Conservation (phyloP, 2,329 filamentous ascomycete species). For the Beauveria asiatica region DNA sequence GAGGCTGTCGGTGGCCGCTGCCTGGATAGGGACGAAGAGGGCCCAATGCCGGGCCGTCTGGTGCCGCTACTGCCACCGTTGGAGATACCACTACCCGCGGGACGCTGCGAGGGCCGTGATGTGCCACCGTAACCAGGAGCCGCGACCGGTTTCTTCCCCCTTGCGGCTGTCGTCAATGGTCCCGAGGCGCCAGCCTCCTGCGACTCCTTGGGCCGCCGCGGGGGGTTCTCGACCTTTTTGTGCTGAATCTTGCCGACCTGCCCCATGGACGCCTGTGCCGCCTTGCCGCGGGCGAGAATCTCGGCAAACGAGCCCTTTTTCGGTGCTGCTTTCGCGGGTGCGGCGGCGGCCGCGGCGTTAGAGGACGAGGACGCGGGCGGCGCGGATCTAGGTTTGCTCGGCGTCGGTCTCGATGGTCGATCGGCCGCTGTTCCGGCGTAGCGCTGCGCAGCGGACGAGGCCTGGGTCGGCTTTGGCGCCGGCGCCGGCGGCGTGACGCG, state of each 20-base stretch:
- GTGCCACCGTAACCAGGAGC: slow-evolving; percentile 25
- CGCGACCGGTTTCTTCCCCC: slow-evolving; percentile 2
- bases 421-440: slow-evolving; percentile 2
- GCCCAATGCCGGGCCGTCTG: slow-evolving; percentile 13
- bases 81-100: slow-evolving; percentile 15
- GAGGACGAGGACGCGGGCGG: slow-evolving; percentile 16
- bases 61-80: slow-evolving; percentile 24
- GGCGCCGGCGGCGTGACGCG: slow-evolving; percentile 20
- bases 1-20: background rate
- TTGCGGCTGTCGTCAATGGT: background rate
- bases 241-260: slow-evolving; percentile 65
- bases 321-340: slow-evolving; percentile 36
- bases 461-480: slow-evolving; percentile 10
- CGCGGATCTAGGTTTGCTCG: slow-evolving; percentile 13
- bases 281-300: slow-evolving; percentile 63
- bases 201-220: slow-evolving; percentile 19
- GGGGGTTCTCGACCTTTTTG: slow-evolving; percentile 48
- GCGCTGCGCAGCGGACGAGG: background rate
- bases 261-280: slow-evolving; percentile 52
- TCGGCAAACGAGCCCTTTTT: slow-evolving; percentile 70
- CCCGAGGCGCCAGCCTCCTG: background rate
- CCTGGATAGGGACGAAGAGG: background rate
- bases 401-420: background rate
- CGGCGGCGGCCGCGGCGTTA: slow-evolving; percentile 30
- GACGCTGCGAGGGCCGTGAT: background rate